A percentile compares a stretch with the other conserved stretches of the same genome.
These are phyloP conservation scores for Arthromyces matolae DNA, from an alignment of 768 basidiomycete genomes.

Conservation along the genomic window DNA sequence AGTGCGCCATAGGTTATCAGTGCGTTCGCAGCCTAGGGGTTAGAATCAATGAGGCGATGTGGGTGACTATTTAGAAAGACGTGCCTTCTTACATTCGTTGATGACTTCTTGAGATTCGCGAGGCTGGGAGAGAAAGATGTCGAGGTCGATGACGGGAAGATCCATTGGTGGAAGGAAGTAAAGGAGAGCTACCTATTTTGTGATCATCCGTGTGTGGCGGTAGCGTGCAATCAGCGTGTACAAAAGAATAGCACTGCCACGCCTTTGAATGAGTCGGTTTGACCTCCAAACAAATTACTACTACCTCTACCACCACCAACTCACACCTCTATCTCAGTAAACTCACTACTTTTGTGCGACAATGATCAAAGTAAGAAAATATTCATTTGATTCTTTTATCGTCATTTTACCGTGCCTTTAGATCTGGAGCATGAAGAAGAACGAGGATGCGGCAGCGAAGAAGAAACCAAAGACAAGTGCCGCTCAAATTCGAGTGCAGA, in stretches of 20 bases:
- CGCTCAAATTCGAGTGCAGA: conserved; percentile 98
- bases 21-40: conserved; percentile 68
- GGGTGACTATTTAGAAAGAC: conserved; percentile 2
- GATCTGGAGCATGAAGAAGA: conserved; percentile 99
- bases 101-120: conserved; percentile 43
- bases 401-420: conserved; percentile 28
- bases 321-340: conserved; percentile 28
- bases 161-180: conserved; percentile 28
- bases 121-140: conserved; percentile 55
- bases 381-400: conserved; percentile 3
- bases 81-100: conserved; percentile 66
- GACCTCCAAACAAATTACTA: conserved; percentile 13
- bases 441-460: conserved; percentile 94
- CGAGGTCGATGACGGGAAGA: conserved; percentile 75
- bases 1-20: conserved; percentile 84
- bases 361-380: conserved; percentile 44
- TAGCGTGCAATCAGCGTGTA: background rate
- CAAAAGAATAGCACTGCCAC: conserved; percentile 17
- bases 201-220: background rate
- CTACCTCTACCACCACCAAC: conserved; percentile 27
- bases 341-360: conserved; percentile 24
- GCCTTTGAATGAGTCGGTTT: conserved; percentile 15
- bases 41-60: conserved; percentile 1
- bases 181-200: background rate
- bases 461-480: conserved; percentile 98